These are phyloP conservation scores for Ichthyophthirius multifiliis DNA, from an alignment of 169 alveolate species.

Conservation along the genomic window DNA sequence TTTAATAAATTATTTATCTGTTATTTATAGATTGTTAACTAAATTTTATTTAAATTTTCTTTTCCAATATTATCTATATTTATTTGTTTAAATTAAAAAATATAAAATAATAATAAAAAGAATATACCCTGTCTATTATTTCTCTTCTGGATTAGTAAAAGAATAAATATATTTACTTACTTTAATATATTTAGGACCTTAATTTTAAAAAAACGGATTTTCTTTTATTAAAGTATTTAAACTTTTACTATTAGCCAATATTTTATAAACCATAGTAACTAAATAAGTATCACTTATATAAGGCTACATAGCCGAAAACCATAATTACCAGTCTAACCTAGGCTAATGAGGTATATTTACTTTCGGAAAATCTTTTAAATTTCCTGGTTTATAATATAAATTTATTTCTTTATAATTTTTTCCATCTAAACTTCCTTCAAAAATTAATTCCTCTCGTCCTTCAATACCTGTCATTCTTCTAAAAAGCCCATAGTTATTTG, in stretches of 20 bases:
- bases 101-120: neutral
- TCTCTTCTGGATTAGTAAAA: slow-evolving; percentile 31
- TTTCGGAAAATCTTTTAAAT: slow-evolving; percentile 15
- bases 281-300: slow-evolving; percentile 33
- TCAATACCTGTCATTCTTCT: slow-evolving; percentile 73
- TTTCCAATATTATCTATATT: neutral
- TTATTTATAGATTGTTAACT: too few relatives aligned
- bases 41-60: too few relatives aligned
- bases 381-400: slow-evolving; percentile 58
- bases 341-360: slow-evolving; percentile 69
- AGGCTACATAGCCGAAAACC: slow-evolving; percentile 60
- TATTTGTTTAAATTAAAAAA: neutral
- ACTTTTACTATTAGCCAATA: slow-evolving; percentile 23
- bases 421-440: slow-evolving; percentile 55
- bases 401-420: neutral
- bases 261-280: slow-evolving; percentile 13
- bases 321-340: slow-evolving; percentile 71
- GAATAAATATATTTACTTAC: slow-evolving; percentile 36
- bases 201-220: slow-evolving; percentile 27
- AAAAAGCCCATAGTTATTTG: neutral
- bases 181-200: slow-evolving; percentile 40
- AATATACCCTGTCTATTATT: neutral
- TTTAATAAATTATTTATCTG: too few relatives aligned
- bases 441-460: slow-evolving; percentile 68
- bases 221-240: neutral